A percentile compares a stretch with the other conserved stretches of the same genome.
These are phyloP conservation scores for Triangularia setosa DNA, from an alignment of 2,329 filamentous ascomycete species.

Conservation along the genomic window DNA sequence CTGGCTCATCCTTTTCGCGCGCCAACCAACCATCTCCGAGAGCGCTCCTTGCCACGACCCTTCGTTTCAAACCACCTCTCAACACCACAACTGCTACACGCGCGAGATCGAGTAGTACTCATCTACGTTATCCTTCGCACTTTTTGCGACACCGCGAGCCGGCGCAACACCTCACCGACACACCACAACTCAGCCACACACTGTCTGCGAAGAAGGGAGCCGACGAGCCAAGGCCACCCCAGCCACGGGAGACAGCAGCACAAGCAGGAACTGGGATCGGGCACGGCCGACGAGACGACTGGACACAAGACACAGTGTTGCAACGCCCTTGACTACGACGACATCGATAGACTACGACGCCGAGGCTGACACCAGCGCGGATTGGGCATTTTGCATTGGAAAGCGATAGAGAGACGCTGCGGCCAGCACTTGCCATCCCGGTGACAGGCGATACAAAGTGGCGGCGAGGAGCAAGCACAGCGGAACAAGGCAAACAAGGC, in stretches of 20 bases:
- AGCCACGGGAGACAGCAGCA: conserved; percentile 6
- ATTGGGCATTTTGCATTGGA: neutral
- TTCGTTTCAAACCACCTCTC: conserved; percentile 27
- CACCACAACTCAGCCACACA: neutral
- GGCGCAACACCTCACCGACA: conserved; percentile 6
- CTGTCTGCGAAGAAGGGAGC: neutral
- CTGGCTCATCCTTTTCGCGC: conserved; percentile 20
- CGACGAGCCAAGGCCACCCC: conserved; percentile 7
- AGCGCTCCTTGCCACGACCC: conserved; percentile 26
- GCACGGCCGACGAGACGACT: neutral
- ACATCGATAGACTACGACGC: neutral
- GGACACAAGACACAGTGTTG: neutral
- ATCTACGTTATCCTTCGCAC: conserved; percentile 1
- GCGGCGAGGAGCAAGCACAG: conserved; percentile 5
- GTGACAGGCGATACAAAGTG: conserved; percentile 1
- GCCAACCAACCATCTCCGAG: conserved; percentile 28
- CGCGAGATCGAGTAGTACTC: conserved; percentile 11
- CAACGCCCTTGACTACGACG: neutral
- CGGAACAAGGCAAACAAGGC: conserved; percentile 6
- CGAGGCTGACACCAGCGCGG: neutral
- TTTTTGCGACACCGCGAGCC: conserved; percentile 4
- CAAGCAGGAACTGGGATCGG: neutral
- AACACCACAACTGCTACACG: conserved; percentile 14
- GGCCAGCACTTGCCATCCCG: conserved; percentile 4
- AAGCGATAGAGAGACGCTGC: neutral